Conservation (phyloP, 2,329 filamentous ascomycete species). For the Calonectria pteridis region DNA sequence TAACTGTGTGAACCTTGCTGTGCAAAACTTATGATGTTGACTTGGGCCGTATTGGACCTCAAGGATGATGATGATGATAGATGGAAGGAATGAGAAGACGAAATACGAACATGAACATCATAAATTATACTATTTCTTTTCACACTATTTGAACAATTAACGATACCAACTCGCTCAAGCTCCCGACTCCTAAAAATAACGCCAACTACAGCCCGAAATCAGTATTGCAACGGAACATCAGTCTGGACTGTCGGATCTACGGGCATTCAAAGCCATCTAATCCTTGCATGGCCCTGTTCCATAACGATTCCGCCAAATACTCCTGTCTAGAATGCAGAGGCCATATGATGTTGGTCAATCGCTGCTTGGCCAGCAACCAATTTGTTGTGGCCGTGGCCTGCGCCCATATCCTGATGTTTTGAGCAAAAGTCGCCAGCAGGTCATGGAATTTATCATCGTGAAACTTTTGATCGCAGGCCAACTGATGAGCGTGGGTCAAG, state of each 20-base stretch:
- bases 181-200: neutral
- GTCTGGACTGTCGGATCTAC: neutral
- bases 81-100: no score
- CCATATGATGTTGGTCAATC: neutral
- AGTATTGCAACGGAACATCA: neutral
- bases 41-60: no score
- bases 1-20: no score
- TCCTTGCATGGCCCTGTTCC: neutral
- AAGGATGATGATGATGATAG: no score
- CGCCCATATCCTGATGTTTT: neutral
- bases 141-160: neutral
- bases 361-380: neutral
- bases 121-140: neutral
- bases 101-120: no score
- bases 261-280: neutral
- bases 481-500: neutral
- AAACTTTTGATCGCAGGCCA: neutral
- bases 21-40: no score
- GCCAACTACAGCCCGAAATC: neutral
- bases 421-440: neutral
- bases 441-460: neutral
- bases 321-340: neutral
- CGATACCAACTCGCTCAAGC: neutral
- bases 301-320: neutral
- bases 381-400: neutral